Conservation (phyloP, 192 early-diverging fungal species). For the Podila epigama region DNA sequence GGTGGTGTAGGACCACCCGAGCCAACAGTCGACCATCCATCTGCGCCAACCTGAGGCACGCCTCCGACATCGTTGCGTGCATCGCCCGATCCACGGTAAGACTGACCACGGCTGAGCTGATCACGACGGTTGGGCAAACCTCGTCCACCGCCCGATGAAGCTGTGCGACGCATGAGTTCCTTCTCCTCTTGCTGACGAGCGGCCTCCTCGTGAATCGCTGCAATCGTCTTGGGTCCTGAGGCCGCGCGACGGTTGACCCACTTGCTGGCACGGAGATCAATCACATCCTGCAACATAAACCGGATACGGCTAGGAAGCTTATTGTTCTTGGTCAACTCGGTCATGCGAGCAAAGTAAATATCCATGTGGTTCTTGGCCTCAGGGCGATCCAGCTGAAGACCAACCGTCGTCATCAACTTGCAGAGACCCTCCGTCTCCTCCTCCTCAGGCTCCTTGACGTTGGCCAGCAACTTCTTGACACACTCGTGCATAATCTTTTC, state of each 20-base stretch:
- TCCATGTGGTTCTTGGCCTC: slow-evolving; percentile 76
- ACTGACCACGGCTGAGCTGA: slow-evolving; percentile 65
- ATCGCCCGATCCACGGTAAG: slow-evolving; percentile 59
- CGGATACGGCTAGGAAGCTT: slow-evolving; percentile 87
- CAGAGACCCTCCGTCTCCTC: slow-evolving; percentile 95
- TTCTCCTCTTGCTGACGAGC: slow-evolving; percentile 77
- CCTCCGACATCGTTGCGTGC: slow-evolving; percentile 36
- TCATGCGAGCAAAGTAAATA: slow-evolving; percentile 84
- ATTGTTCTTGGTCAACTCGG: slow-evolving; percentile 71
- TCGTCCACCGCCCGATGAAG: slow-evolving; percentile 69
- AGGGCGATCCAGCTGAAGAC: slow-evolving; percentile 70
- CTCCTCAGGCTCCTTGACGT: slow-evolving; percentile 83
- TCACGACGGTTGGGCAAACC: slow-evolving; percentile 71
- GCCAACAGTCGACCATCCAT: slow-evolving; percentile 79
- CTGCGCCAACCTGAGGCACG: slow-evolving; percentile 58
- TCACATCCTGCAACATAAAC: slow-evolving; percentile 91
- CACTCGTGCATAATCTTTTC: slow-evolving; percentile 97
- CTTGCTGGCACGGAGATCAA: slow-evolving; percentile 79
- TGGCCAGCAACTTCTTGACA: slow-evolving; percentile 79
- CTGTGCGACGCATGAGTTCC: slow-evolving; percentile 70
- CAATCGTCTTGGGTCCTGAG: slow-evolving; percentile 88
- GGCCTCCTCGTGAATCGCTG: slow-evolving; percentile 87
- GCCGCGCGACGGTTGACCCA: slow-evolving; percentile 77
- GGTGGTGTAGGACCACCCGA: slow-evolving; percentile 29
- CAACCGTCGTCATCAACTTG: slow-evolving; percentile 91